Evolutionary conservation across 345 rosid species (phyloP), one percentile per base, ranked within the genome.

Genomic region (Isatis tinctoria): DNA sequence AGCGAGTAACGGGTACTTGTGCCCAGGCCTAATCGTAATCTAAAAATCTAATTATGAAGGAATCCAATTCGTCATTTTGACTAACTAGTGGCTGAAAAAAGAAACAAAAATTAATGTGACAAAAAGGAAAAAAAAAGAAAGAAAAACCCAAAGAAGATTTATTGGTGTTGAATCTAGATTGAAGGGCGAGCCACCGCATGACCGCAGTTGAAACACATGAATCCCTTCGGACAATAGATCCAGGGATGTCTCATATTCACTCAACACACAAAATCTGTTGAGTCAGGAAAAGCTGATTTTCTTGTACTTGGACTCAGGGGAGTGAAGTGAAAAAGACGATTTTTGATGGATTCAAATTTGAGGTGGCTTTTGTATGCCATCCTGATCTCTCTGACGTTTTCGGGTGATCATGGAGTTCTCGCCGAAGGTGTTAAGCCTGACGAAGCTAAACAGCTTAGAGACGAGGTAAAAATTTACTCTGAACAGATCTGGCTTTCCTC

Each of bases 381-480:
- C 56, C 73, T 81, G 13, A 74, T 79, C 60, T 36, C 80, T 70
- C 28, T 78, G 10, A 48, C 81, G 45, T 69, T 73, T 44, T 48
- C 78, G 1, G 14, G 32, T 20, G 3, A 79, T n/a, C 68, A 14
- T 66, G 69, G 35, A 73, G 78, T 80, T 66, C 28, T 78, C 11
- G 92, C 92, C 3, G 90, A 87, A 56, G 87, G 86, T 70, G 96
- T 93, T 82, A 85, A 88, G 61, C 72, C 83, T 43, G 80, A 74
- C 41, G 97, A 93, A 86, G 96, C 97, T 79, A 88, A 74, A 70
- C 87, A 67, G 49, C 96, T 93, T 62, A 85, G 98, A 18, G 97
- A 93, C 71, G 98, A 91, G 98, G 98, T 93, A 72, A 16, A 16
- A 5, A 0, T 5, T 4, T 26, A 9, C 30, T 47, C 16, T 7